phyloP scores from a whole-genome alignment of 371 early-diverging fungal species.

The Haplosporangium sp. region DNA sequence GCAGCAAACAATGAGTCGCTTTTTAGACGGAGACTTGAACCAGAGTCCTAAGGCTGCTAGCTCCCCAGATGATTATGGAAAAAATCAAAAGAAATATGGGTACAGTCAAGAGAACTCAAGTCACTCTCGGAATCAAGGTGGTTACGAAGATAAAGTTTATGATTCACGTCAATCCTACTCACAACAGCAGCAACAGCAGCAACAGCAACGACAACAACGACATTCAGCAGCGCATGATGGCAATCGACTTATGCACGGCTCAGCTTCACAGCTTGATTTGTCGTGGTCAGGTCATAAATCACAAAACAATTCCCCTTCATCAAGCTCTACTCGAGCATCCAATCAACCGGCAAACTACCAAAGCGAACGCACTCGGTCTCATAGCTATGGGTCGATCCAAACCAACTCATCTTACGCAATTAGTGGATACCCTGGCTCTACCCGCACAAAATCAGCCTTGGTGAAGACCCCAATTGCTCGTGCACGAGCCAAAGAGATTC shows the following conservation, averaged over 20 bases:
- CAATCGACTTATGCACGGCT: conserved; percentile 15
- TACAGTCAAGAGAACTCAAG: conserved; percentile 4
- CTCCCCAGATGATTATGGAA: neutral
- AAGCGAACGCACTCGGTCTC: conserved; percentile 20
- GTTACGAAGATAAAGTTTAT: conserved; percentile 3
- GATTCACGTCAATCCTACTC: neutral
- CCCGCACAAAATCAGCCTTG: conserved; percentile 28
- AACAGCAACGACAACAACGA: neutral
- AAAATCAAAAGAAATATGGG: conserved; percentile 1
- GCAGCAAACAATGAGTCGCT: neutral
- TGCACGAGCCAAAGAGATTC: conserved; percentile 31
- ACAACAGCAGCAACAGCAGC: conserved; percentile 6
- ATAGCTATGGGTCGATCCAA: conserved; percentile 23
- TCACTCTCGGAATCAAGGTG: neutral
- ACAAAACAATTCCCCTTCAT: conserved; percentile 1
- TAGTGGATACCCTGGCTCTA: conserved; percentile 1
- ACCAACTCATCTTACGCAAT: conserved; percentile 10
- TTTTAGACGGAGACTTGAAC: neutral
- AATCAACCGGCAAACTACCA: conserved; percentile 9
- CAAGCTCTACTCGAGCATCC: conserved; percentile 15
- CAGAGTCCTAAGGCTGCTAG: neutral
- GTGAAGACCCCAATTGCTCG: conserved; percentile 45
- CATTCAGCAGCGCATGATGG: neutral
- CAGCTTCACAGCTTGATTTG: conserved; percentile 32
- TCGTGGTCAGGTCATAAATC: conserved; percentile 8